Evolutionary conservation across 495 filamentous ascomycete species (phyloP).

Genomic region (Ascobolus immersus): DNA sequence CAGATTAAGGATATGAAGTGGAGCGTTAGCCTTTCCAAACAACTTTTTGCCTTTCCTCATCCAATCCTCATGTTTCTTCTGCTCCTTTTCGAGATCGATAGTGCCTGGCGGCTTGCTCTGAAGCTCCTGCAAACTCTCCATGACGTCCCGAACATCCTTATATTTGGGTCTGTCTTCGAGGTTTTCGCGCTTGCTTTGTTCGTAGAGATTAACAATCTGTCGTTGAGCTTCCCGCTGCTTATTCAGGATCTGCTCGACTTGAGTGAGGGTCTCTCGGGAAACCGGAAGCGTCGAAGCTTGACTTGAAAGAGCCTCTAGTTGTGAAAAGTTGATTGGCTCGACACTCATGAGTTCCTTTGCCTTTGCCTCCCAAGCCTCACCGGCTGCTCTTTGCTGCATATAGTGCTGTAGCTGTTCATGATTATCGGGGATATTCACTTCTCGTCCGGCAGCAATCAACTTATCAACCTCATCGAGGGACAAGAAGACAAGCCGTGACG

Average conservation of each 20-base stretch:
- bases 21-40: conserved; percentile 95
- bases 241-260: conserved; percentile 74
- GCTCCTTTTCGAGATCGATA: conserved; percentile 78
- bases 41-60: conserved; percentile 97
- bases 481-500: conserved; percentile 32
- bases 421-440: conserved; percentile 47
- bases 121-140: conserved; percentile 61
- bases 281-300: conserved; percentile 57
- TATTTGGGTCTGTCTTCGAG: conserved; percentile 66
- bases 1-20: conserved; percentile 70
- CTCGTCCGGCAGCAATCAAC: conserved; percentile 46
- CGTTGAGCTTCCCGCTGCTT: conserved; percentile 90
- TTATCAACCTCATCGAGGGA: conserved; percentile 53
- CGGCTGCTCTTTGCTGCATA: conserved; percentile 45
- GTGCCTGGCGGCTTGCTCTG: conserved; percentile 81
- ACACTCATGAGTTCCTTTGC: conserved; percentile 79
- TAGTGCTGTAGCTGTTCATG: conserved; percentile 55
- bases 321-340: conserved; percentile 73
- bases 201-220: conserved; percentile 54
- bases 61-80: conserved; percentile 95
- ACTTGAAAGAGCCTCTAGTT: conserved; percentile 69
- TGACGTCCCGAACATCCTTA: conserved; percentile 65
- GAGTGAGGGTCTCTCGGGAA: conserved; percentile 48
- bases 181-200: conserved; percentile 48
- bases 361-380: conserved; percentile 77